Conservation (phyloP, 108 stramenopile genomes). For the Schizochytrium sp. region DNA sequence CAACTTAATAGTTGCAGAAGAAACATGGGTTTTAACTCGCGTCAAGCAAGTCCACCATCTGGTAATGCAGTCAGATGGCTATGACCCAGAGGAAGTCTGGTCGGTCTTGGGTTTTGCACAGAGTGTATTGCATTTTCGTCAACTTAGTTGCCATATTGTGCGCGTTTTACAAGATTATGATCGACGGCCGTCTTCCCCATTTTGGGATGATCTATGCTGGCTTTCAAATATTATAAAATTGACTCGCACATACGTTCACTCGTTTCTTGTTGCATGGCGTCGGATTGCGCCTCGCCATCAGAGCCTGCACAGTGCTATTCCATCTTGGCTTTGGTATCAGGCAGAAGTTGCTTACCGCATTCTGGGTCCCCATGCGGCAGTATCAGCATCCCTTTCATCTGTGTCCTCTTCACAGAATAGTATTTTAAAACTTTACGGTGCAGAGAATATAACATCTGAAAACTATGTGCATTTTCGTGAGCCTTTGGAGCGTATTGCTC, state of each 20-base stretch:
- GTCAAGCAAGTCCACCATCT: background rate
- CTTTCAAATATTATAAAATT: background rate
- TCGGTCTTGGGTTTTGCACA: background rate
- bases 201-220: slow-evolving; percentile 32
- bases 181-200: background rate
- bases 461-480: background rate
- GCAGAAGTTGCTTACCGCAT: no score
- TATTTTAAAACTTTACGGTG: no score
- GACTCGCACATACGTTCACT: background rate
- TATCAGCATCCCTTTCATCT: no score
- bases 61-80: background rate
- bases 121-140: background rate
- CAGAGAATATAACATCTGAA: background rate
- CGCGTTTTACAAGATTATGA: background rate
- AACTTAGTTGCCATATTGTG: background rate
- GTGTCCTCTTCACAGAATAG: no score
- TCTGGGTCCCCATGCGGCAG: no score
- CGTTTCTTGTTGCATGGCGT: background rate
- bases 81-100: background rate
- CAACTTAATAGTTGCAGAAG: no score
- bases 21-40: background rate
- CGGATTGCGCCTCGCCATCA: background rate
- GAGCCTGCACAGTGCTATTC: no score
- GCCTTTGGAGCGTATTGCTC: background rate
- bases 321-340: no score